Conservation (phyloP, 1,139 yeast genomes). For the Suhomyces coccinellae region DNA sequence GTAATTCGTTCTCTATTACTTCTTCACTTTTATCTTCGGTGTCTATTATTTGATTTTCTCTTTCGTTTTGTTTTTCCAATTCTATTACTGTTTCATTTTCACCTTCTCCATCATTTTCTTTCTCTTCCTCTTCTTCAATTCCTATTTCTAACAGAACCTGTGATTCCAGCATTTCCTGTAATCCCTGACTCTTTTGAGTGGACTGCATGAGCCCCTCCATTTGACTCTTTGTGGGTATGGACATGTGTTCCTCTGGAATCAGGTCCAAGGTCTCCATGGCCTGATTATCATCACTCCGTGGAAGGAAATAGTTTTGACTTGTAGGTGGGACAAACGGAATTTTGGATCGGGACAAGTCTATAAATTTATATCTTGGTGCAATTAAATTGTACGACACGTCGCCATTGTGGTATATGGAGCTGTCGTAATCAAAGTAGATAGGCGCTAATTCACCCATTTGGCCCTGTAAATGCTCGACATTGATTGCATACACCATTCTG, state of each 20-base stretch:
- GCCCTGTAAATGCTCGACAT: constrained; percentile 17
- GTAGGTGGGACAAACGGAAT: not conserved
- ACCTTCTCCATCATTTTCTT: no score
- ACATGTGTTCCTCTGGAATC: constrained; percentile 6
- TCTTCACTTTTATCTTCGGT: no score
- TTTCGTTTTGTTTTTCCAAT: no score
- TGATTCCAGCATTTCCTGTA: not conserved
- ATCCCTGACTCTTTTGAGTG: constrained; percentile 4
- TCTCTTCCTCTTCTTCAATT: not conserved
- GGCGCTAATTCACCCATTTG: constrained; percentile 15
- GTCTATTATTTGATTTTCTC: no score
- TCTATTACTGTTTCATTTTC: no score
- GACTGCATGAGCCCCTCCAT: constrained; percentile 7
- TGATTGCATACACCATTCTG: constrained; percentile 25
- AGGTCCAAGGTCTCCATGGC: not conserved
- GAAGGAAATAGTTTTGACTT: constrained; percentile 2
- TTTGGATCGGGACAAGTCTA: constrained; percentile 10
- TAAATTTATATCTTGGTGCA: constrained; percentile 4
- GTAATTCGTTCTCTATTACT: no score
- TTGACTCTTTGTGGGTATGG: constrained; percentile 9
- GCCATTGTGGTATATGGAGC: not conserved
- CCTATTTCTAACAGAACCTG: not conserved
- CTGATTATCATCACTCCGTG: not conserved
- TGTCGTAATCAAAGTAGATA: constrained; percentile 28
- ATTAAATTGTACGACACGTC: not conserved